Evolutionary conservation across 192 early-diverging fungal genomes (phyloP).

Genomic region (Coemansia sp.): DNA sequence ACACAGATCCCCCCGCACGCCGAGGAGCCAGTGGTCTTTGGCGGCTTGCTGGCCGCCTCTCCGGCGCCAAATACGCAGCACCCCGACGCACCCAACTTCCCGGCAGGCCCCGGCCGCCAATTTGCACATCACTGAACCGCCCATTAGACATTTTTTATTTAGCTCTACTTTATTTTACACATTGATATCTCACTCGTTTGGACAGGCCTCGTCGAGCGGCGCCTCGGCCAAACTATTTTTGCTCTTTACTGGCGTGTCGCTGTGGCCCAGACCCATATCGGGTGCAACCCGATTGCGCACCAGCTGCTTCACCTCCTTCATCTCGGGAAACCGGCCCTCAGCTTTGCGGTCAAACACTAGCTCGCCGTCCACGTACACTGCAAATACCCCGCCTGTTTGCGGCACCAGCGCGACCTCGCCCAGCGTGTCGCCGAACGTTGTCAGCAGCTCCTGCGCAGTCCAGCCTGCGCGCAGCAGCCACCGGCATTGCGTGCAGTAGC

Average conservation of each 20-base stretch:
- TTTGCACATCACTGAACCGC: not conserved
- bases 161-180: not conserved
- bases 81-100: not conserved
- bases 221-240: not conserved
- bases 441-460: constrained; percentile 67
- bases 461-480: constrained; percentile 63
- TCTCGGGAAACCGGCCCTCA: constrained; percentile 65
- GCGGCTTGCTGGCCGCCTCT: constrained; percentile 5
- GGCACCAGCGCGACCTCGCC: constrained; percentile 69
- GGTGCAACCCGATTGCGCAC: constrained; percentile 62
- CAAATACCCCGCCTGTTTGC: constrained; percentile 43
- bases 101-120: not conserved
- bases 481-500: constrained; percentile 56
- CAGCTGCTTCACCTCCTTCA: constrained; percentile 71
- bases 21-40: constrained; percentile 2
- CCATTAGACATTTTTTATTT: too few species aligned
- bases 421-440: constrained; percentile 59
- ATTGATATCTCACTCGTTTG: not conserved
- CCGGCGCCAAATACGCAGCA: not conserved
- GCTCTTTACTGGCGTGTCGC: constrained; percentile 59
- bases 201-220: not conserved
- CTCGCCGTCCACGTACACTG: constrained; percentile 24
- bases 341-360: constrained; percentile 63
- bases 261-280: constrained; percentile 63
- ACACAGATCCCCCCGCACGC: not conserved